Conservation (phyloP, 1,284 basidiomycete species). For the Sparassis latifolia region DNA sequence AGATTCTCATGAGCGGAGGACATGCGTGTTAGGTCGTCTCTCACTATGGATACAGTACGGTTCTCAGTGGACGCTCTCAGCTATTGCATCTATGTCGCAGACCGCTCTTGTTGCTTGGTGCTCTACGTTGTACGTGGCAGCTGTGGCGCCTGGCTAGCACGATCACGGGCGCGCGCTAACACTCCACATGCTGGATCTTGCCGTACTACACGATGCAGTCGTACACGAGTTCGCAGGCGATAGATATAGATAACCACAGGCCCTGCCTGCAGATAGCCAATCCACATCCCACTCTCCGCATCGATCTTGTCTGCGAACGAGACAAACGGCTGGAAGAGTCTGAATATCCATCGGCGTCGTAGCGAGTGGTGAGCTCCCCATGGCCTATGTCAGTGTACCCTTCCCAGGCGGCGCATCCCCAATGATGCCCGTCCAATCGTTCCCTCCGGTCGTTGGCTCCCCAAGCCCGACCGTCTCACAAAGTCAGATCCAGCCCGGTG, state of each 20-base stretch:
- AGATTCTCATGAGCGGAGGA: conserved; percentile 57
- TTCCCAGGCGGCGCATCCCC: conserved; percentile 19
- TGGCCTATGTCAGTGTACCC: conserved; percentile 10
- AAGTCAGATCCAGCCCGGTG: conserved; percentile 42
- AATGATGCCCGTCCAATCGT: conserved; percentile 8
- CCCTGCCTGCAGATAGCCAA: not conserved
- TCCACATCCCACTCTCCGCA: conserved; percentile 2
- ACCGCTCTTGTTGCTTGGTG: not conserved
- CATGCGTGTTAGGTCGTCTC: not conserved
- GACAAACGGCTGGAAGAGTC: no score
- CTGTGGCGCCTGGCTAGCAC: not conserved
- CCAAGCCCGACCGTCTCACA: conserved; percentile 13
- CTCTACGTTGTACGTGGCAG: not conserved
- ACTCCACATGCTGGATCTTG: conserved; percentile 14
- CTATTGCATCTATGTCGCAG: not conserved
- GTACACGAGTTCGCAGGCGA: not conserved
- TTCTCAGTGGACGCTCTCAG: no score
- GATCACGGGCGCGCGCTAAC: no score
- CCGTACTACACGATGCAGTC: conserved; percentile 15
- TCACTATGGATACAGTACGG: not conserved
- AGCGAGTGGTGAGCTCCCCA: not conserved
- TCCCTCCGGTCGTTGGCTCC: not conserved
- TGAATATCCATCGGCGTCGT: no score
- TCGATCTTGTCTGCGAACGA: conserved; percentile 1
- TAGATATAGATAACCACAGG: conserved; percentile 5